Evolutionary conservation across 1,284 basidiomycete species (phyloP).

Genomic region (Boletus sp.): DNA sequence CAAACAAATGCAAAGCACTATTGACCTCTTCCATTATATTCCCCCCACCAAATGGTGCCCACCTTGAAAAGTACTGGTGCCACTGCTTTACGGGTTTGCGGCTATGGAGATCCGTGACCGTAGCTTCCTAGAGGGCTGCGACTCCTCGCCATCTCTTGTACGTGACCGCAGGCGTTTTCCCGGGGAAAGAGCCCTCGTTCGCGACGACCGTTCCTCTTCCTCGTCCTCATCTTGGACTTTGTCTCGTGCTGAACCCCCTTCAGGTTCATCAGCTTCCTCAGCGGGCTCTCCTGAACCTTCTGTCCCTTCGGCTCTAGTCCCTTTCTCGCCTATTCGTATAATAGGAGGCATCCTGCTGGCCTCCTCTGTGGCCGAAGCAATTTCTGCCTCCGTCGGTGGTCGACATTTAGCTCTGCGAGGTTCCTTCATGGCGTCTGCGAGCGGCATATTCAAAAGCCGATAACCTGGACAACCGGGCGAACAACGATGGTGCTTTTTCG

Average conservation of each 20-base stretch:
- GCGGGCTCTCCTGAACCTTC: slow-evolving; percentile 18
- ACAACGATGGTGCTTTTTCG: slow-evolving; percentile 23
- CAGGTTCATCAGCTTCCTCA: slow-evolving; percentile 15
- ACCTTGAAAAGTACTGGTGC: not conserved
- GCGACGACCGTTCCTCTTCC: slow-evolving; percentile 1
- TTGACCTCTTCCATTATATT: not conserved
- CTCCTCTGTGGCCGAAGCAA: slow-evolving; percentile 20
- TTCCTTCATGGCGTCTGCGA: slow-evolving; percentile 20
- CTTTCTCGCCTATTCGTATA: slow-evolving; percentile 1
- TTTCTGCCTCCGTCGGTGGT: slow-evolving; percentile 23
- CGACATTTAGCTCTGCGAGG: slow-evolving; percentile 26
- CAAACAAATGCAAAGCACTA: not conserved
- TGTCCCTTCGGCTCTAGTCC: not conserved
- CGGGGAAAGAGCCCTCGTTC: not conserved
- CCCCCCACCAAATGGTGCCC: not conserved
- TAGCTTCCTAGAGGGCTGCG: slow-evolving; percentile 15
- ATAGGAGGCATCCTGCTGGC: not conserved
- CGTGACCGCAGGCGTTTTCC: slow-evolving; percentile 22
- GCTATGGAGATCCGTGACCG: slow-evolving; percentile 10
- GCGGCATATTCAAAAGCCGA: slow-evolving; percentile 22
- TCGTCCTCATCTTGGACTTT: slow-evolving; percentile 8
- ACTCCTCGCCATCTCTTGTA: slow-evolving; percentile 15
- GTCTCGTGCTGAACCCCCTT: slow-evolving; percentile 7
- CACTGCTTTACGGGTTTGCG: slow-evolving; percentile 3
- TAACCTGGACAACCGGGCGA: slow-evolving; percentile 22